Base-by-base conservation (phyloP, 164 flowering plant genomes). In the Santalum album region DNA sequence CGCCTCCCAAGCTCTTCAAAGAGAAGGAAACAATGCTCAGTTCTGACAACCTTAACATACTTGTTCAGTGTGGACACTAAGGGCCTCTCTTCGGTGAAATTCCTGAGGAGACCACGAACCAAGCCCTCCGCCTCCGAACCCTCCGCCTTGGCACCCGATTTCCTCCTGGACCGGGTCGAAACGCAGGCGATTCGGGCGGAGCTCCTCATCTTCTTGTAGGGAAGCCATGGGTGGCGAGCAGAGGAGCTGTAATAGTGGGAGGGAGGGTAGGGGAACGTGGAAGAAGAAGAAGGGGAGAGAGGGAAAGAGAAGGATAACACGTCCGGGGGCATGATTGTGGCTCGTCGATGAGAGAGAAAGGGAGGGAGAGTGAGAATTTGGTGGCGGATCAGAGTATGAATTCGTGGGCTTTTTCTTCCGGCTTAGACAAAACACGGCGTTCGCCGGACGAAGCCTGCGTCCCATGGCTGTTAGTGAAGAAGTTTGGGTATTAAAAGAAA, bases 1-100 rank as follows among this genome's bases (percentile, higher is more conserved):
- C 49, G 44, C 81, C 69, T 86, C 11, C 95, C 98, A 24, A 92
- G 87, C 65, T 86, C 95, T 70, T 92, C 98, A 69, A 92, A 92
- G 20, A 92, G 75, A 48, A 83, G 62, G 57, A 92, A 92, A 63
- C 98, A 92, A 49, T 92, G 96, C 51, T 92, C 82, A 54, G 81
- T 81, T 47, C 98, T 75, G 27, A 88, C 56, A 25, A 82, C 27
- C 71, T 63, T 79, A 2, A 77, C 98, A 62, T 82, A 79, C 72
- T 81, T 88, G 51, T 75, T 63, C 68, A 91, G 68, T 7, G 84
- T 84, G 26, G 72, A 59, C 15, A 73, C 49, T 25, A 84, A 19
- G 4, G 97, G 95, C 69, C 70, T 81, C 58, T 71, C 68, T 17
- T 68, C 81, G 23, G 62, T 64, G 62, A 69, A 60, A 43, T 67